Conservation (phyloP, 768 basidiomycete genomes). For the Tephrocybe sp. region DNA sequence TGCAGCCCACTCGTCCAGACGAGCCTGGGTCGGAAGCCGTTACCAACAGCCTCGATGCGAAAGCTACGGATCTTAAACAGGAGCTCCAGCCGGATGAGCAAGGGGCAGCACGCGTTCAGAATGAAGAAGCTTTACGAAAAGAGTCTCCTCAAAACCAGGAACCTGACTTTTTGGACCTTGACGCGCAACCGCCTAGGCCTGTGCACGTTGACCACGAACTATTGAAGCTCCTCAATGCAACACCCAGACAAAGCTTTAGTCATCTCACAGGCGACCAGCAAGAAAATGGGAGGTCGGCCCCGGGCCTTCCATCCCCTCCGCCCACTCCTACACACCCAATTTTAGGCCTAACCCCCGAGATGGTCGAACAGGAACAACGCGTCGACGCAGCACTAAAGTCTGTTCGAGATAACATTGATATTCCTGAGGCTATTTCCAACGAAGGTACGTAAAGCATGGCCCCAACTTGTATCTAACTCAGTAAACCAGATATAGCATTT, state of each 20-base stretch:
- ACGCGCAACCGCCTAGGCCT: constrained; percentile 43
- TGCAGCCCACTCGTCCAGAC: constrained; percentile 61
- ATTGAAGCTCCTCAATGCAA: constrained; percentile 22
- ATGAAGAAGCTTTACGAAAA: constrained; percentile 10
- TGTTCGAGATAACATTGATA: constrained; percentile 39
- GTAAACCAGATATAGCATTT: constrained; percentile 66
- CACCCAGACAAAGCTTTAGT: constrained; percentile 31
- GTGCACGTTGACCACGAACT: constrained; percentile 20
- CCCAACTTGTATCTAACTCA: background rate
- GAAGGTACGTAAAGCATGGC: constrained; percentile 35
- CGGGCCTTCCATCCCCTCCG: constrained; percentile 33
- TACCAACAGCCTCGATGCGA: constrained; percentile 43
- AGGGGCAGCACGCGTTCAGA: background rate
- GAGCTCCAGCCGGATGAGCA: constrained; percentile 11
- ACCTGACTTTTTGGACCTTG: constrained; percentile 85
- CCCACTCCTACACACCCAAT: constrained; percentile 22
- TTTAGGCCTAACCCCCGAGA: constrained; percentile 25
- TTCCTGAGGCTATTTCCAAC: constrained; percentile 63
- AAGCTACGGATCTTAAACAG: constrained; percentile 28
- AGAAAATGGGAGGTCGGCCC: constrained; percentile 26
- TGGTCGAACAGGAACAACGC: constrained; percentile 38
- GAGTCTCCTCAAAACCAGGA: constrained; percentile 37
- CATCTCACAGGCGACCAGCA: constrained; percentile 25
- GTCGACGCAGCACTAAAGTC: constrained; percentile 54
- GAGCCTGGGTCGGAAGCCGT: constrained; percentile 27